Base-by-base conservation (phyloP, 2,329 filamentous ascomycete species). In the Neofusicoccum ribis region DNA sequence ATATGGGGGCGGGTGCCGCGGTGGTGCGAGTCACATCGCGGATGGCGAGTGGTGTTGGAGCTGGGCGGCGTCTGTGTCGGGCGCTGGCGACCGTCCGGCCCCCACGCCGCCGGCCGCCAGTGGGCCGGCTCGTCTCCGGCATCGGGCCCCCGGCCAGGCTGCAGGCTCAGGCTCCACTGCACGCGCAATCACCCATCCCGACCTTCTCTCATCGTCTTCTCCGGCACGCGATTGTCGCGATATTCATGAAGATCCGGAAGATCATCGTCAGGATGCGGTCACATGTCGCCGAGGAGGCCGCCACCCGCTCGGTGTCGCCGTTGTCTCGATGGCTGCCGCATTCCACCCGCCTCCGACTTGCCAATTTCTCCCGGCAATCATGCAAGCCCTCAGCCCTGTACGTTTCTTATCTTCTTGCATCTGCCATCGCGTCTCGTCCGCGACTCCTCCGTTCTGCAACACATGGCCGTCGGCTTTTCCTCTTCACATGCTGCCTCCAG, bases 61-160 rank as follows among this genome's bases (percentile, higher is more conserved):
- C 49, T 37, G 5, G 27, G 7, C 3, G n/a, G 34, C n/a, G 50
- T 12, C 36, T 39, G 3, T 23, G 27, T 7, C n/a, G 49, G 14
- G 7, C 14, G 15, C 31, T 8, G 14, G 47, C 11, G 27, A 36
- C 31, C 14, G 50, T 14, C 15, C 14, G 50, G 27, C 50, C 27
- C 27, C 50, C 34, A 34, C 50, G 27, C 31, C 23, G 50, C 15
- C 34, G 34, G n/a, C 14, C 15, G 37, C 20, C 52, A 8, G 37
- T 43, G 52, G 52, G 17, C 52, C 54, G 54, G 54, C 54, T 39
- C 47, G 36, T n/a, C 51, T 39, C 51, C 51, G 36, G n/a, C n/a
- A 34, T 58, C 54, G 54, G 54, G 17, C 52, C 5, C 5, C 36
- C 11, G 34, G 34, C 23, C 23, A 23, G 23, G 23, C 23, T 23